Base-by-base conservation (phyloP, 306 rosid genomes). In the Crataegus laevigata region DNA sequence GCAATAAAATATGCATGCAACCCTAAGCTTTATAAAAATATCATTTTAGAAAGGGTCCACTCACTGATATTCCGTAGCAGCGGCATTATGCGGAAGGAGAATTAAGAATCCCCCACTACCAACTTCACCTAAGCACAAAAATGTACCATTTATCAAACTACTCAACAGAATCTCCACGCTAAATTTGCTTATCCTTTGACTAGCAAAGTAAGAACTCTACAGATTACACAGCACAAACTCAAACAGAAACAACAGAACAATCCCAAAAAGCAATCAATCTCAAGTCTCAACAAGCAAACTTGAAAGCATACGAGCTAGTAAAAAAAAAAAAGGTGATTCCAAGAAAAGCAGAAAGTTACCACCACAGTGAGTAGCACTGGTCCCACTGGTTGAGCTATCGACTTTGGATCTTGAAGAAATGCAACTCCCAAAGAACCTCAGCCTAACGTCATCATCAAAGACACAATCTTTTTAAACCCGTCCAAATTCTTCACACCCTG, bases 401-500 rank as follows among this genome's bases (percentile, higher is more conserved):
- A 94, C 97, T 86, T 94, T 94, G 91, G 98, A 91, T 94, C 98
- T 91, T 80, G 98, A 88, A 82, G 94, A 94, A 84, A 94, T 91
- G 96, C 98, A 94, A 91, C 94, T 84, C 11, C 94, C 89, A 81
- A 94, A 76, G 64, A 91, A 82, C 84, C 92, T 91, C 55, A 91
- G 71, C 78, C 90, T 87, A 79, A 86, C 84, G 61, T 45, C 79
- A 60, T 45, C 84, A 30, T 65, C 72, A 15, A n/a, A n/a, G n/a
- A n/a, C n/a, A n/a, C n/a, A n/a, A n/a, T n/a, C n/a, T n/a, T n/a
- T n/a, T n/a, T n/a, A n/a, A n/a, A n/a, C n/a, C n/a, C n/a, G n/a
- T n/a, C n/a, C n/a, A n/a, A n/a, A n/a, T n/a, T n/a, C n/a, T n/a
- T n/a, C n/a, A n/a, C n/a, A n/a, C n/a, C n/a, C n/a, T n/a, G n/a